Percentiles rank a stretch among this genome's conserved stretches.
Conservation (phyloP, 345 rosid species). For the Aquilaria yunnanensis region DNA sequence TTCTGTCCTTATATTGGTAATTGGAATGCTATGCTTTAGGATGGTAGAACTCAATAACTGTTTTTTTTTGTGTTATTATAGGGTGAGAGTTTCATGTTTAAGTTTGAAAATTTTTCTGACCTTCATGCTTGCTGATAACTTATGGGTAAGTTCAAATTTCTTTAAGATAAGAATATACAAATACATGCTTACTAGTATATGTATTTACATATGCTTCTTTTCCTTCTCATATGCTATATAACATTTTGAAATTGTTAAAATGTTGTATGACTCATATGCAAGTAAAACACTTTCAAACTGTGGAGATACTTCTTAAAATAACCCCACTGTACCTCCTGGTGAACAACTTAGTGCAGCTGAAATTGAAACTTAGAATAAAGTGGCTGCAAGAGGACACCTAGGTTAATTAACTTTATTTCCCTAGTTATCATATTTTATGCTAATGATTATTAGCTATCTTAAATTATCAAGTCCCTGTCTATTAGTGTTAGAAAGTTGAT, state of each 20-base stretch:
- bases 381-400: slow-evolving; percentile 66
- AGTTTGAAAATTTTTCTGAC: slow-evolving; percentile 74
- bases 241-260: neutral
- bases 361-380: slow-evolving; percentile 59
- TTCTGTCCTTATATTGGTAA: neutral
- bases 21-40: neutral
- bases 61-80: slow-evolving; percentile 21
- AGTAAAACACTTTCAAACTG: slow-evolving; percentile 61
- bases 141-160: slow-evolving; percentile 49
- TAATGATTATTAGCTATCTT: neutral
- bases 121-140: slow-evolving; percentile 71
- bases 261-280: slow-evolving; percentile 26
- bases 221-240: neutral
- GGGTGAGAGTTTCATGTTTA: slow-evolving; percentile 75
- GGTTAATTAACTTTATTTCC: neutral
- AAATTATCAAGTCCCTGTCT: neutral
- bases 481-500: too few species aligned
- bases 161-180: neutral
- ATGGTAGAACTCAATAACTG: neutral
- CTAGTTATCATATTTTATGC: too few species aligned
- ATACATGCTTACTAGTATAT: neutral
- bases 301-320: slow-evolving; percentile 50
- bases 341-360: slow-evolving; percentile 73
- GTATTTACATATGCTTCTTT: neutral
- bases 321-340: slow-evolving; percentile 31